Evolutionary conservation across 345 rosid genomes (phyloP), one percentile per base, ranked within the genome.

Genomic region (Noccaea bulbosa): DNA sequence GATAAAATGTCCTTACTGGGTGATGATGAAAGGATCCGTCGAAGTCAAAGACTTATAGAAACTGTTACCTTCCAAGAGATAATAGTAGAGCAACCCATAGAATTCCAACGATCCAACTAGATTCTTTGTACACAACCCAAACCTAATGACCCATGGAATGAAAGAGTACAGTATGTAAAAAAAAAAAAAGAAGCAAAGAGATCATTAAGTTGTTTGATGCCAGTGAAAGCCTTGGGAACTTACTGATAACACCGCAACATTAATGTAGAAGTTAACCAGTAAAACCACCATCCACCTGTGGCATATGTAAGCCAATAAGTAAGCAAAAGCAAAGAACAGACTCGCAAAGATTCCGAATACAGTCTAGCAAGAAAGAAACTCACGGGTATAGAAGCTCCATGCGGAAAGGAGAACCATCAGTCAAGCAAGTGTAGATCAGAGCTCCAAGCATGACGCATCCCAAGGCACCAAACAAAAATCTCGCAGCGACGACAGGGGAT

Each of bases 111-210:
- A 86, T 48, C 94, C 88, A 91, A 71, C 80, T 85, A 7, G 90
- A 65, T 77, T 91, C 97, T 83, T 93, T 93, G 83, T 91, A 93
- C 40, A 79, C 79, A 73, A 88, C 84, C 98, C 97, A 93, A 48
- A 89, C 88, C 97, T 79, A 46, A 62, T 35, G 58, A 51, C 35
- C 22, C 57, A 35, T 16, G 9, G 5, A 59, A 17, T 17, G 20
- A 1, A 17, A 17, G 20, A 17, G 20, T n/a, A n/a, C n/a, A n/a
- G n/a, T n/a, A n/a, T n/a, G n/a, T n/a, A n/a, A n/a, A n/a, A n/a
- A n/a, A n/a, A n/a, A n/a, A n/a, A n/a, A n/a, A n/a, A n/a, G 20
- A 24, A 24, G 27, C 27, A 24, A 24, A 24, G 27, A 24, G 27
- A 24, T 24, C 4, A 2, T 24, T 24, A 24, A 24, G 27, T 24